A percentile compares a stretch with the other conserved stretches of the same genome.
Evolutionary conservation across 495 filamentous ascomycete species (phyloP).

Genomic region (Chaetomium cochliodes): DNA sequence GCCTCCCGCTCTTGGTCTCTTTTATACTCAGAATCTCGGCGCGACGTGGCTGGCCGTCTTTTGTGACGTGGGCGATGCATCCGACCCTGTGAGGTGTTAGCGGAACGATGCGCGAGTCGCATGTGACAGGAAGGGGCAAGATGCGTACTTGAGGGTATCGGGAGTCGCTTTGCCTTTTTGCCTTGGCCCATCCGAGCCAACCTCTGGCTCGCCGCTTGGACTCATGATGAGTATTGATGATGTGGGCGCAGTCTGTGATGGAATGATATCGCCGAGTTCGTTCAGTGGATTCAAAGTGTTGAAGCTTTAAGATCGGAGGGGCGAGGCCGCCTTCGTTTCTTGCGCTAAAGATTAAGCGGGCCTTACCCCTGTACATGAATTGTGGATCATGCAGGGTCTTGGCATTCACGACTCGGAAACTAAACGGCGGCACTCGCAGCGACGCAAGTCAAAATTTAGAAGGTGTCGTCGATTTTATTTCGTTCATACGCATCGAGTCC

Average conservation of each 20-base stretch:
- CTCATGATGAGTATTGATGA: conserved; percentile 43
- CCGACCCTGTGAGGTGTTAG: conserved; percentile 39
- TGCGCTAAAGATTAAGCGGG: too few relatives aligned
- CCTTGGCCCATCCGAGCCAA: conserved; percentile 52
- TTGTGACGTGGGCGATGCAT: conserved; percentile 52
- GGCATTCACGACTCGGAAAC: too few relatives aligned
- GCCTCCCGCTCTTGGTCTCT: conserved; percentile 75
- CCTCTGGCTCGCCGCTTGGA: conserved; percentile 41
- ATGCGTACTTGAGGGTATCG: conserved; percentile 65
- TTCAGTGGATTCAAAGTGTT: neutral
- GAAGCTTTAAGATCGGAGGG: too few relatives aligned
- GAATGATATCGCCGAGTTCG: neutral
- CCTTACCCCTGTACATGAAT: too few relatives aligned
- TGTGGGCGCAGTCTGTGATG: conserved; percentile 10
- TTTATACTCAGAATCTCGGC: conserved; percentile 91
- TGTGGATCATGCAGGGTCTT: too few relatives aligned
- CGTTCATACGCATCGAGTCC: too few relatives aligned
- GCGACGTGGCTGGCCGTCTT: conserved; percentile 79
- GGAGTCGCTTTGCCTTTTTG: conserved; percentile 77
- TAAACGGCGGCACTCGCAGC: too few relatives aligned
- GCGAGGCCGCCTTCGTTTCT: too few relatives aligned
- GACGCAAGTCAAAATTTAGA: too few relatives aligned
- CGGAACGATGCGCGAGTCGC: neutral
- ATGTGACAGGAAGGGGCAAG: neutral
- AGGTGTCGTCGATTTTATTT: too few relatives aligned